Evolutionary conservation across 1,284 basidiomycete genomes (phyloP).

Genomic region (Sparassis latifolia): DNA sequence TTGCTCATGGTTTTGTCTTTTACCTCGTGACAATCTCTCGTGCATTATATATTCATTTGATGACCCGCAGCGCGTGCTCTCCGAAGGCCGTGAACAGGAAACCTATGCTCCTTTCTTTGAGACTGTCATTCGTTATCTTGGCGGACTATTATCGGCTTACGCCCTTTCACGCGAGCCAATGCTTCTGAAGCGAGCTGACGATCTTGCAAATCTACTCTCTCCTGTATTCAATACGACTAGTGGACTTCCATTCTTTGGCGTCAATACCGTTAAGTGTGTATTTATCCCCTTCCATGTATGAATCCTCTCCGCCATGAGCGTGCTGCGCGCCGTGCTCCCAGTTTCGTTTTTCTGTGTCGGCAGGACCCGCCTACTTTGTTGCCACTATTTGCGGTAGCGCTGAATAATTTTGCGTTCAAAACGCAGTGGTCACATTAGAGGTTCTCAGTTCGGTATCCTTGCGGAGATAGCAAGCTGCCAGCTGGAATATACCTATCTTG

Average conservation of each 20-base stretch:
- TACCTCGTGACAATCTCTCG: not conserved
- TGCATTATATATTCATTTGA: not conserved
- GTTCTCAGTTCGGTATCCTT: constrained; percentile 13
- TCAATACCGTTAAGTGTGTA: constrained; percentile 34
- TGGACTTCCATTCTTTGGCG: constrained; percentile 43
- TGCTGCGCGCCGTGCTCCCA: too few species aligned
- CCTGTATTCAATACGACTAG: constrained; percentile 45
- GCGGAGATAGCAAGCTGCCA: constrained; percentile 52
- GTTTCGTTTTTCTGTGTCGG: too few species aligned
- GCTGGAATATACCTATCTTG: constrained; percentile 59
- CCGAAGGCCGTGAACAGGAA: not conserved
- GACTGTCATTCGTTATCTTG: constrained; percentile 71
- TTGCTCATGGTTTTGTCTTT: not conserved
- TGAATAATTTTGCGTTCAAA: not conserved
- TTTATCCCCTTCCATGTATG: not conserved
- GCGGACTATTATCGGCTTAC: constrained; percentile 65
- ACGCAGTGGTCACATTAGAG: constrained; percentile 6
- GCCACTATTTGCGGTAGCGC: too few species aligned
- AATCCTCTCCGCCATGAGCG: not conserved
- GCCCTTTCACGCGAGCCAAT: constrained; percentile 55
- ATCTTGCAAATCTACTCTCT: constrained; percentile 40
- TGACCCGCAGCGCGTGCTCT: not conserved
- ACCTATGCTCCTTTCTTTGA: constrained; percentile 58
- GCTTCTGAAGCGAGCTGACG: constrained; percentile 44
- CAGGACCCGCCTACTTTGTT: too few species aligned